Base-by-base conservation (phyloP, 352 stramenopile genomes). In the Pythium scleroteichum region DNA sequence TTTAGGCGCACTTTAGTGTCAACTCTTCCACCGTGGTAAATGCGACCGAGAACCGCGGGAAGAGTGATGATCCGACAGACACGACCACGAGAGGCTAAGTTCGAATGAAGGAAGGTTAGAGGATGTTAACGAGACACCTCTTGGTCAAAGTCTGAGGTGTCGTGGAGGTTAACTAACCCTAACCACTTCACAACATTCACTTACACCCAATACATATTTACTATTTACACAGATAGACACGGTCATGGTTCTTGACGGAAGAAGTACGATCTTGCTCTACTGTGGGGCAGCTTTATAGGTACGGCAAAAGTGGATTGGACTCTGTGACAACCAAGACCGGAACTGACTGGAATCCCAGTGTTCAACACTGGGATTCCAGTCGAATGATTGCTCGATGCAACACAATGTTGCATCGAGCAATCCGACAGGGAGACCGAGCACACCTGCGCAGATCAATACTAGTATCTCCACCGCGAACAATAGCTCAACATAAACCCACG, bases 1-100 rank as follows among this genome's bases (percentile, higher is more conserved):
- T 48, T 57, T 51, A 68, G 50, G 47, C 53, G 44, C 53, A 68
- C 49, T 72, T 62, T 65, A 62, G 59, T 62, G 65, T 72, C 65
- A 68, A 68, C 65, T 72, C 54, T 72, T 65, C 59, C 54, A 62
- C 54, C 59, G 49, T 40, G 52, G 59, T 66, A 63, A 62, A 64
- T 49, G 59, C 61, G 68, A 72, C 65, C 54, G 65, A 72, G 65
- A 72, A 72, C 53, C 59, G 65, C 59, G 65, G 54, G 65, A 68
- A 68, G 65, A 72, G 59, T 72, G 65, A 72, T 72, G 65, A 54
- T 72, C 65, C 47, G 35, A 44, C 48, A 56, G 50, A 64, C 52
- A 66, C 52, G 60, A 56, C 59, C 39, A 60, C 53, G 59, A 59
- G 40, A 51, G 23, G 40, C 32, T 27, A 61, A 62, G 52, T 62